Conservation (phyloP, 2,329 filamentous ascomycete species). For the Curvularia lunata region DNA sequence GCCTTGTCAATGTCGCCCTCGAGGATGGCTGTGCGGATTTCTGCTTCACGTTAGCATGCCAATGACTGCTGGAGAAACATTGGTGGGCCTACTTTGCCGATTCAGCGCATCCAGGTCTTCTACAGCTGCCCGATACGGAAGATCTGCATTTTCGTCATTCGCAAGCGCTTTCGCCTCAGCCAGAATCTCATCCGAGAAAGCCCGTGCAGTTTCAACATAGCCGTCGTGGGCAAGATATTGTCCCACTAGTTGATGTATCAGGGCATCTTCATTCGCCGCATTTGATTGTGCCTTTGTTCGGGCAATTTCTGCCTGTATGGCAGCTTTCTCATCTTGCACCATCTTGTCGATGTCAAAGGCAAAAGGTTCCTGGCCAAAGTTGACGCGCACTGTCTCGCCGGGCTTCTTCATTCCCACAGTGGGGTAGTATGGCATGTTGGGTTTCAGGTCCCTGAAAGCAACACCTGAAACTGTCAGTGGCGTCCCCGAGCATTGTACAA, state of each 20-base stretch:
- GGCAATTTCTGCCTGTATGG: constrained; percentile 45
- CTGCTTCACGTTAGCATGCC: constrained; percentile 55
- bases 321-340: constrained; percentile 58
- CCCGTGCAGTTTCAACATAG: constrained; percentile 89
- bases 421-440: constrained; percentile 67
- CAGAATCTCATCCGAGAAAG: constrained; percentile 82
- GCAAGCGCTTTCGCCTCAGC: constrained; percentile 74
- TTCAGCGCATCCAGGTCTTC: constrained; percentile 88
- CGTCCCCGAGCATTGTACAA: neutral
- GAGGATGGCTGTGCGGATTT: constrained; percentile 83
- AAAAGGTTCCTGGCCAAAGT: constrained; percentile 76
- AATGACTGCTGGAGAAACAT: neutral
- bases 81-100: constrained; percentile 71
- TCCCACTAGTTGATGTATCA: constrained; percentile 82
- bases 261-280: constrained; percentile 67
- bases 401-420: constrained; percentile 71
- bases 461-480: constrained; percentile 59
- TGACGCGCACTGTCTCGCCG: constrained; percentile 63
- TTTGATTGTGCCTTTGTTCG: constrained; percentile 25
- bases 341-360: constrained; percentile 89
- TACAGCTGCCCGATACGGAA: constrained; percentile 68
- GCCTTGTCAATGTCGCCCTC: constrained; percentile 92
- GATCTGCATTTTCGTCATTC: constrained; percentile 56
- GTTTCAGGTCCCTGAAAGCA: constrained; percentile 71
- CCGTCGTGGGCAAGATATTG: constrained; percentile 95